Evolutionary conservation across 1,284 basidiomycete species (phyloP).

Genomic region (Naganishia sp.): DNA sequence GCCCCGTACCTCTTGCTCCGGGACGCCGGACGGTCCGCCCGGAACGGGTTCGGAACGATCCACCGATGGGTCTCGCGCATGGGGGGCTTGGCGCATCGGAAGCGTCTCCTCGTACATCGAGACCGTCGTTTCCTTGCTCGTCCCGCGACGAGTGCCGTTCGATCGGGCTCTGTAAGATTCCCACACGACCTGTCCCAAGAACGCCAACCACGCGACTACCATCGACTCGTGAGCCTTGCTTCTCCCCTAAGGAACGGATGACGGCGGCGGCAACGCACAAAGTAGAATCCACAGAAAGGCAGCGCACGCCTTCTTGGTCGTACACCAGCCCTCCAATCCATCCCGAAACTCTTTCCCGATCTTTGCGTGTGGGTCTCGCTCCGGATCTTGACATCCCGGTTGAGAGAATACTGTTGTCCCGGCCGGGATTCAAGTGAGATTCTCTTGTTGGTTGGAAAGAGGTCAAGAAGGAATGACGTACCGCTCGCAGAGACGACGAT

Average conservation of each 20-base stretch:
- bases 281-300: slow-evolving; percentile 73
- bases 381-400: slow-evolving; percentile 77
- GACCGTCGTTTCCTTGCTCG: slow-evolving; percentile 35
- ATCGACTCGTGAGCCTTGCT: slow-evolving; percentile 10
- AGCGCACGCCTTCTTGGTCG: slow-evolving; percentile 80
- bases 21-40: too few species aligned
- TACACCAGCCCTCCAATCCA: slow-evolving; percentile 75
- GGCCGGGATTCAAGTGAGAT: neutral
- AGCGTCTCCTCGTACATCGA: neutral
- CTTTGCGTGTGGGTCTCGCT: slow-evolving; percentile 68
- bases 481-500: slow-evolving; percentile 54
- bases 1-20: too few species aligned
- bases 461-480: slow-evolving; percentile 23
- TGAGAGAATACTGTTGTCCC: slow-evolving; percentile 56
- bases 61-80: too few species aligned
- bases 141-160: slow-evolving; percentile 7
- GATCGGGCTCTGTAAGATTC: slow-evolving; percentile 45
- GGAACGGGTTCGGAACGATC: too few species aligned
- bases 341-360: slow-evolving; percentile 70
- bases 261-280: slow-evolving; percentile 29
- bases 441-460: neutral
- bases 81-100: too few species aligned
- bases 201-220: slow-evolving; percentile 43
- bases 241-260: neutral
- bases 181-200: slow-evolving; percentile 41